Evolutionary conservation across 495 filamentous ascomycete genomes (phyloP).

Genomic region (Lasiosphaeria ovina): DNA sequence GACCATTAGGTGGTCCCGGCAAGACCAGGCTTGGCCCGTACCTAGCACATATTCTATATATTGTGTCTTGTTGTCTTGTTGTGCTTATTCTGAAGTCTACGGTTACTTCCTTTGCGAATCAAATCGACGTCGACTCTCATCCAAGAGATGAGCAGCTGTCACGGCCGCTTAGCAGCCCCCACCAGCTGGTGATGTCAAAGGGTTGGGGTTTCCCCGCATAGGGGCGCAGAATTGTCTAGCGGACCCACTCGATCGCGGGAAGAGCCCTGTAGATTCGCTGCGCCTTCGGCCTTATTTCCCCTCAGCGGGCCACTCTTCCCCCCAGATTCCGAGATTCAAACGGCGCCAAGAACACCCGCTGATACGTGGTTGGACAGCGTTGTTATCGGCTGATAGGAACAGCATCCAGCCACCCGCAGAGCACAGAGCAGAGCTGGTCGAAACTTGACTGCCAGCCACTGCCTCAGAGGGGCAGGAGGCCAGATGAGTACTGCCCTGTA

Average conservation of each 20-base stretch:
- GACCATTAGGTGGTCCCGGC: no score
- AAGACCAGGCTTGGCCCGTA: no score
- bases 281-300: constrained; percentile 16
- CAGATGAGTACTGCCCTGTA: no score
- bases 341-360: not conserved
- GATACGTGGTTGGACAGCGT: constrained; percentile 1
- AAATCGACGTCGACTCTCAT: no score
- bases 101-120: no score
- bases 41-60: no score
- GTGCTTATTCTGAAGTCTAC: not conserved
- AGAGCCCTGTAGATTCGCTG: not conserved
- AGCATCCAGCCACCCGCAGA: not conserved
- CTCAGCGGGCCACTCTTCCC: no score
- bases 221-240: not conserved
- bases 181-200: not conserved
- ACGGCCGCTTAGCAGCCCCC: no score
- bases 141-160: no score
- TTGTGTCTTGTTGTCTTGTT: not conserved
- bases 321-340: not conserved
- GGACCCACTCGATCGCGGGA: not conserved
- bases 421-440: no score
- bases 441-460: no score
- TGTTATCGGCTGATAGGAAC: constrained; percentile 1
- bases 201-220: not conserved
- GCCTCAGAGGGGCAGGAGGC: no score